Base-by-base conservation (phyloP, 164 flowering plant genomes). In the Buxus sempervirens region DNA sequence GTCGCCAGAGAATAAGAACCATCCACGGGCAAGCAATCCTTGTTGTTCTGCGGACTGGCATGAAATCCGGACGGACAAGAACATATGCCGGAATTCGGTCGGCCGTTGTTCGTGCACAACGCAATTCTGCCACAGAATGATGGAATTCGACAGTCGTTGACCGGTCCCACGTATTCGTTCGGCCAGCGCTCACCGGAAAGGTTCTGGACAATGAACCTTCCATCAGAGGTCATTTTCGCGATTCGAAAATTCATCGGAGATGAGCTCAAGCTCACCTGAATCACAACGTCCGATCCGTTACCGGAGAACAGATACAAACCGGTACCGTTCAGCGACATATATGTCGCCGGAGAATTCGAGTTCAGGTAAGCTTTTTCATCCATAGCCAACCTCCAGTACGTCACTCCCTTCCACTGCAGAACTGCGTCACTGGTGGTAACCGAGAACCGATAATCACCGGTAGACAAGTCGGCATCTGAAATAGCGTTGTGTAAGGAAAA, bases 311-410 rank as follows among this genome's bases (percentile, higher is more conserved):
- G 79, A 76, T 69, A 84, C 1, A 93, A 75, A 28, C 97, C 98
- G 0, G 88, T 81, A 13, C 53, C 23, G 68, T 89, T 86, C 18
- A 90, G 23, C 5, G 62, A 59, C 82, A 91, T 71, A 56, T 73
- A 85, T 9, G 77, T 80, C 45, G 77, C 83, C 9, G 49, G 65
- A 60, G 67, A 60, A 75, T 71, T 81, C 8, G 86, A 76, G 70
- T 83, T 77, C 53, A 5, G 66, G 60, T 68, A 79, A 20, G 87
- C 96, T 28, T 56, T 60, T 1, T 78, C 58, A 19, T 82, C 85
- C 93, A 85, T 89, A 6, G 96, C 80, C 56, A 93, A 25, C 63
- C 77, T 78, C 96, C 97, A 90, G 66, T 90, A 93, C 21, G 77
- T 77, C 21, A 76, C 74, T 12, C 75, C 79, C 9, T 70, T 56